Evolutionary conservation across 2,329 filamentous ascomycete species (phyloP), one percentile per base, ranked within the genome.

Genomic region (Lachnellula hyalina): DNA sequence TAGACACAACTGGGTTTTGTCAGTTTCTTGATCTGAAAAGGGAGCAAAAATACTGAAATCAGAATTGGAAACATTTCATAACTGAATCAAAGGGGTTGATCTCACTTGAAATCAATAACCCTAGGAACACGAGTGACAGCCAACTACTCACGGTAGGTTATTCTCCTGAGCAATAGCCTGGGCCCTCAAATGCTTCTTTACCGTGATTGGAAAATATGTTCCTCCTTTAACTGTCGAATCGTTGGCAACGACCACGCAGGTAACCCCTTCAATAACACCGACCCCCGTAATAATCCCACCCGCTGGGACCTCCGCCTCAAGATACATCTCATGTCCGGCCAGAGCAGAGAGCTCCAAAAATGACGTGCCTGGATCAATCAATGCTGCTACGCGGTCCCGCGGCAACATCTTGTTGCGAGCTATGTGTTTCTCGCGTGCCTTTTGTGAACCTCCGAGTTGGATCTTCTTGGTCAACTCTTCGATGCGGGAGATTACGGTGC

Each of bases 191-290:
- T 97, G 94, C 78, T 99, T 99, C 77, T 96, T 96, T 56, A 97
- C 90, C 0, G 93, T 99, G 64, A 97, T 90, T 1, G 93, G 93
- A 69, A 93, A 97, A 74, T 99, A 99, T 1, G 93, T 96, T 23
- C 93, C 93, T 51, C 93, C 93, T 75, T 97, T 99, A 67, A 97
- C 93, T 17, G 93, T 96, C 75, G 90, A 95, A 70, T 96, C 93
- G 70, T 97, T 96, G 55, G 91, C 92, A 49, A 96, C 89, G 64
- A 97, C 89, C 75, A 96, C 87, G 71, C 93, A 97, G 41, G 85
- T 87, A 25, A 96, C 90, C 14, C 93, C 93, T 69, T 94, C 88
- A 25, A 99, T 89, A 2, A 88, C 87, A 3, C 93, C 93, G 51
- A 97, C 84, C 1, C 93, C 94, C 0, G 94, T 95, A 56, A 99